Conservation (phyloP, 2,329 filamentous ascomycete species). For the Gnomoniopsis sp. region DNA sequence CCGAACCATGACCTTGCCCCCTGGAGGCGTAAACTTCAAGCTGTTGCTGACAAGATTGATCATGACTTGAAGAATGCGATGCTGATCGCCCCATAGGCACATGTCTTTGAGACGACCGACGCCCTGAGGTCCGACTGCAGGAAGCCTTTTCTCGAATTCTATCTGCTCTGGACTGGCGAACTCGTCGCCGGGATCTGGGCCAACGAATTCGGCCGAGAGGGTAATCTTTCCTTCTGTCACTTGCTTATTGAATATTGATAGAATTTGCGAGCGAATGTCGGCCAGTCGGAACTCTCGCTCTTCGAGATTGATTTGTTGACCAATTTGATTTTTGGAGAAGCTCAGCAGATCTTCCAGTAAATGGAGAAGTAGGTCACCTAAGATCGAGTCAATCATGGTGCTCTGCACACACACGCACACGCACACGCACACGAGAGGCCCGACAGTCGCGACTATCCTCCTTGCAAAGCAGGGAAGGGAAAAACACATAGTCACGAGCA, state of each 20-base stretch:
- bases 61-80: slow-evolving; percentile 86
- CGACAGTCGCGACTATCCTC: neutral
- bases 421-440: neutral
- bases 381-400: neutral
- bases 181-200: slow-evolving; percentile 36
- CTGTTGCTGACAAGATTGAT: slow-evolving; percentile 92
- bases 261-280: slow-evolving; percentile 79
- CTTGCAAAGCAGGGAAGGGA: neutral
- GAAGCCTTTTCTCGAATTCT: slow-evolving; percentile 38
- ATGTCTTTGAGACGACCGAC: slow-evolving; percentile 75
- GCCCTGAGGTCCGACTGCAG: slow-evolving; percentile 62
- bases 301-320: slow-evolving; percentile 76
- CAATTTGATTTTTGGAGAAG: slow-evolving; percentile 94
- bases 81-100: slow-evolving; percentile 88
- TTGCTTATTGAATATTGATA: slow-evolving; percentile 88
- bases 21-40: slow-evolving; percentile 81
- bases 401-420: neutral
- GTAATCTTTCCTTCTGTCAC: slow-evolving; percentile 75
- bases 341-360: slow-evolving; percentile 85
- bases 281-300: slow-evolving; percentile 80
- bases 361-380: slow-evolving; percentile 73
- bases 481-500: neutral
- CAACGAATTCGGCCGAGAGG: slow-evolving; percentile 69
- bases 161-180: slow-evolving; percentile 30
- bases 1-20: slow-evolving; percentile 70